Base-by-base conservation (phyloP, 768 basidiomycete genomes). In the Mycena rebaudengoi region DNA sequence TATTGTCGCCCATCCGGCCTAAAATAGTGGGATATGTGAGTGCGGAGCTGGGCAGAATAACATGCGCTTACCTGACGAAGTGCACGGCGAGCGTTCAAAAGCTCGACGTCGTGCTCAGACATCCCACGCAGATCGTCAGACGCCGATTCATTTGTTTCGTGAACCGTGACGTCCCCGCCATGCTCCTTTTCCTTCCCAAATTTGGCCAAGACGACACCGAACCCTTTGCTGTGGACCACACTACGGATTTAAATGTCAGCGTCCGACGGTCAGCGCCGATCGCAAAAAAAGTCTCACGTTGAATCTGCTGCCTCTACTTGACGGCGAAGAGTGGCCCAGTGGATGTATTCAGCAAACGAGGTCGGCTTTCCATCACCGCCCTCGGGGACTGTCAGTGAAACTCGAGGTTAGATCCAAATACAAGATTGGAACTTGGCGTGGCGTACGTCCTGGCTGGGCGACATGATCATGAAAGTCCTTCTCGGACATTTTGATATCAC, bases 1-100 rank as follows among this genome's bases (percentile, higher is more conserved):
- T 43, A 56, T 43, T 33, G 54, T 56, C 28, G 54, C 54, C 54
- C 54, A 56, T 52, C 50, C 50, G 21, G 50, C 53, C 53, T 55
- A n/a, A 32, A 55, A 30, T 41, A 41, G 16, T 32, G 40, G 39
- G 28, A 32, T 43, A 21, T 41, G 20, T 39, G n/a, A 55, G 53
- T 39, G 50, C 35, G 23, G 33, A 52, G 50, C 50, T 28, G 50
- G 50, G 50, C 23, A 39, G 21, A 39, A 55, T 40, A 55, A 29
- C 29, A 55, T 43, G 37, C 53, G 39, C 53, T 55, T 43, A 43
- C 41, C 54, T 56, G 54, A 18, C 54, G 54, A 41, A 56, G 41
- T 32, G 30, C 54, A 20, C 54, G 40, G 21, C 54, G 54, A 41
- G 54, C 54, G 30, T 41, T 56, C 40, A 56, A 43, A 33, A 56